These are phyloP conservation scores for Phanerodontia chrysosporium DNA, from an alignment of 768 basidiomycete genomes.

Conservation along the genomic window DNA sequence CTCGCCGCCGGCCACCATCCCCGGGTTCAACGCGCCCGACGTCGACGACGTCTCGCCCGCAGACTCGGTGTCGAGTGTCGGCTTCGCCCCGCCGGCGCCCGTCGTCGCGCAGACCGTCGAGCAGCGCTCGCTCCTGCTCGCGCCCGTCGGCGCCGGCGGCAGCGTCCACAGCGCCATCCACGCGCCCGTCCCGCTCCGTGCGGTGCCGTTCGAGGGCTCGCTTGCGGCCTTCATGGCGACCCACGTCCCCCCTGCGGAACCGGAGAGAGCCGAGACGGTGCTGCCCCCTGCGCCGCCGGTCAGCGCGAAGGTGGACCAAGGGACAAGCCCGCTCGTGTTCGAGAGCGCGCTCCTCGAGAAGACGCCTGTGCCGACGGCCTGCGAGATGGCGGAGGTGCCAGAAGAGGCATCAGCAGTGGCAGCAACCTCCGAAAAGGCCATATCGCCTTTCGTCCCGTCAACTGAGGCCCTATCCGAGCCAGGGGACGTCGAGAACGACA, in stretches of 20 bases:
- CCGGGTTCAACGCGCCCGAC: background rate
- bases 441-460: background rate
- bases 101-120: background rate
- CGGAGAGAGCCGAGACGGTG: background rate
- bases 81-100: background rate
- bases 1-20: conserved; percentile 3
- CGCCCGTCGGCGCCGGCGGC: background rate
- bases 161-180: background rate
- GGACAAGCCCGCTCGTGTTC: background rate
- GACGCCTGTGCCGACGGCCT: background rate
- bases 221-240: background rate
- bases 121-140: background rate
- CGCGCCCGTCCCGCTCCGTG: conserved; percentile 7
- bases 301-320: background rate
- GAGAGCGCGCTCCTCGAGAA: background rate
- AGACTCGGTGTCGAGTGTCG: background rate
- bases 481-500: background rate
- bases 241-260: background rate
- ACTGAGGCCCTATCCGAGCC: background rate
- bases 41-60: conserved; percentile 2
- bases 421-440: background rate
- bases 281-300: background rate
- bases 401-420: background rate
- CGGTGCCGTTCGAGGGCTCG: conserved; percentile 2
- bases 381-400: background rate